phyloP scores from a whole-genome alignment of 371 early-diverging fungal genomes.

The Lichtheimia ramosa region DNA sequence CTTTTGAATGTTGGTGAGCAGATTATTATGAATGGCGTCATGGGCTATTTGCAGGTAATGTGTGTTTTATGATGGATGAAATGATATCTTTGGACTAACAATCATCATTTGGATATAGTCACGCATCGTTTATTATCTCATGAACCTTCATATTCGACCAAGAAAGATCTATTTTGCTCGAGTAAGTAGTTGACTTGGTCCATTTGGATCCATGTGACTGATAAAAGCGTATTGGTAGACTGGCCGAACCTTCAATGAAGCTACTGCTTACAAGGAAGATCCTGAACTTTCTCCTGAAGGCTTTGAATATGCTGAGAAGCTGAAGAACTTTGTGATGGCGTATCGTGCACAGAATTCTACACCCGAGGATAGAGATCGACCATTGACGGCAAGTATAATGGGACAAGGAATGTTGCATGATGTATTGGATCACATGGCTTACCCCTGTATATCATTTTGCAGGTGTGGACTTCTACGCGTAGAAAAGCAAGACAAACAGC shows the following conservation, averaged over 20 bases:
- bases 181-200: conserved; percentile 30
- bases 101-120: conserved; percentile 47
- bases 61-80: background rate
- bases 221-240: conserved; percentile 23
- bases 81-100: background rate
- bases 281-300: conserved; percentile 61
- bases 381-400: conserved; percentile 26
- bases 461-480: conserved; percentile 81
- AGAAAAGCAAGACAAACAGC: conserved; percentile 73
- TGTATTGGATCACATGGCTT: too few relatives aligned
- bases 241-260: conserved; percentile 45
- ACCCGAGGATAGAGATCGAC: conserved; percentile 36
- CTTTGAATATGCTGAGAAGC: conserved; percentile 55
- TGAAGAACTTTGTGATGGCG: conserved; percentile 56
- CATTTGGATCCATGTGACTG: background rate
- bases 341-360: conserved; percentile 38
- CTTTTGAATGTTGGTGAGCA: conserved; percentile 90
- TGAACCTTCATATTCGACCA: conserved; percentile 96
- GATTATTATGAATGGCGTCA: conserved; percentile 81
- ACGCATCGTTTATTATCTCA: conserved; percentile 92
- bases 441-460: too few relatives aligned
- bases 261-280: conserved; percentile 45
- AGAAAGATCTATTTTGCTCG: conserved; percentile 91
- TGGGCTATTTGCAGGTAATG: conserved; percentile 73
- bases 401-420: background rate